Base-by-base conservation (phyloP, 306 rosid genomes). In the Fragaria ananassa region DNA sequence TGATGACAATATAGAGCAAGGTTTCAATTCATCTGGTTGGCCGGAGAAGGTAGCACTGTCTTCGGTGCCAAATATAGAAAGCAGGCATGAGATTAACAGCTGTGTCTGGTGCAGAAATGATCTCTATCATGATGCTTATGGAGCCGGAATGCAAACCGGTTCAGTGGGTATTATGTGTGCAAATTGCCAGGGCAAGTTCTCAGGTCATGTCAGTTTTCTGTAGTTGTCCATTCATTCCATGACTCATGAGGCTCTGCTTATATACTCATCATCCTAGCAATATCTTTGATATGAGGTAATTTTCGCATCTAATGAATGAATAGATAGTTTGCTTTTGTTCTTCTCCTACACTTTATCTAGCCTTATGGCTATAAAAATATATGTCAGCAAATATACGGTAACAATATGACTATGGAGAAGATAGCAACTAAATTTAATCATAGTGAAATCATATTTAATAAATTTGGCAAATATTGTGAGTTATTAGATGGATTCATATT, bases 281-380 rank as follows among this genome's bases (percentile, higher is more conserved):
- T 75, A 77, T 81, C 74, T 42, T 73, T 76, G 85, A 78, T 71
- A 72, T 34, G 15, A 88, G 96, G 96, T 90, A 90, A 81, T 54
- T 42, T 39, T 46, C 66, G 42, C 31, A 34, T 68, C 46, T 42
- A 57, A 51, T 41, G 8, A 35, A 60, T 18, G 19, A 51, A n/a
- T 27, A 23, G 34, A 10, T 71, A 37, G 19, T 54, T 23, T 72
- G 37, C 8, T 21, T 8, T 10, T 5, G 4, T 71, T 34, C 19
- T 71, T 34, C 14, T 54, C 11, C 25, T 4, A 56, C 53, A 23
- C 27, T 15, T 56, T 56, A 5, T 37, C 21, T 19, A 13, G 62
- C 74, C 62, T 70, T 10, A 13, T 9, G 62, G 46, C 46, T 50
- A 29, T 31, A 19, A 34, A 12, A 23, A 56, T 37, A 37, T 41